phyloP scores from a whole-genome alignment of 129 eudicot species.

The Pulicaria dysenterica region DNA sequence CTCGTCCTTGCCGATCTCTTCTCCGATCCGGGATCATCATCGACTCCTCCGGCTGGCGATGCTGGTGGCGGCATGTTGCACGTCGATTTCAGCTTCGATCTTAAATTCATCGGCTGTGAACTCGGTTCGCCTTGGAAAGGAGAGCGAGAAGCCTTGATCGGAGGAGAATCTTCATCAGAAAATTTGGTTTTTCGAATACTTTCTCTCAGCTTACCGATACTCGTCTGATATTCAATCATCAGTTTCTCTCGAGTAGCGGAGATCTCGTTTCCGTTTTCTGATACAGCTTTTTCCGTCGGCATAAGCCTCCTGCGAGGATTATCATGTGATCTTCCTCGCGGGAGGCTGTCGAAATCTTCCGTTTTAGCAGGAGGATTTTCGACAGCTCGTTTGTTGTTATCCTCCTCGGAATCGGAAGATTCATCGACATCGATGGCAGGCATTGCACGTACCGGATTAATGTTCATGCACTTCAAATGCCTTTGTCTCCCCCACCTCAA shows the following conservation, averaged over 20 bases:
- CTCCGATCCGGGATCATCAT: constrained; percentile 5
- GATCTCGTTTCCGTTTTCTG: constrained; percentile 39
- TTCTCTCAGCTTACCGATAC: constrained; percentile 52
- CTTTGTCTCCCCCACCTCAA: constrained; percentile 66
- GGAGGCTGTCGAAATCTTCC: constrained; percentile 13
- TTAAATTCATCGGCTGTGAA: constrained; percentile 21
- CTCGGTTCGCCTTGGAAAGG: background rate
- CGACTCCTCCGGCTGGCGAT: constrained; percentile 7
- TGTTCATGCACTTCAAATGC: constrained; percentile 46
- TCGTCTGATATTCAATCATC: constrained; percentile 50
- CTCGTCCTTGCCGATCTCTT: constrained; percentile 39
- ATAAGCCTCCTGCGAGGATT: constrained; percentile 12
- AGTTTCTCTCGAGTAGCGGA: constrained; percentile 57
- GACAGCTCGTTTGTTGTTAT: constrained; percentile 5
- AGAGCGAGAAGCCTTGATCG: too few relatives aligned
- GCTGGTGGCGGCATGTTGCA: constrained; percentile 1
- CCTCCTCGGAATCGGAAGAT: constrained; percentile 16
- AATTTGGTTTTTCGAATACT: constrained; percentile 45
- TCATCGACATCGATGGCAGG: constrained; percentile 23
- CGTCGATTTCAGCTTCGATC: background rate
- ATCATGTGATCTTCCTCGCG: constrained; percentile 2
- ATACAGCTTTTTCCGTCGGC: background rate
- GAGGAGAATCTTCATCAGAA: constrained; percentile 3
- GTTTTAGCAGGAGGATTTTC: background rate
- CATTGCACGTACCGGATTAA: constrained; percentile 38